Evolutionary conservation across 225 moss, liverwort and hornwort genomes (phyloP).

Genomic region (Bryoerythrophyllum caledonicum): DNA sequence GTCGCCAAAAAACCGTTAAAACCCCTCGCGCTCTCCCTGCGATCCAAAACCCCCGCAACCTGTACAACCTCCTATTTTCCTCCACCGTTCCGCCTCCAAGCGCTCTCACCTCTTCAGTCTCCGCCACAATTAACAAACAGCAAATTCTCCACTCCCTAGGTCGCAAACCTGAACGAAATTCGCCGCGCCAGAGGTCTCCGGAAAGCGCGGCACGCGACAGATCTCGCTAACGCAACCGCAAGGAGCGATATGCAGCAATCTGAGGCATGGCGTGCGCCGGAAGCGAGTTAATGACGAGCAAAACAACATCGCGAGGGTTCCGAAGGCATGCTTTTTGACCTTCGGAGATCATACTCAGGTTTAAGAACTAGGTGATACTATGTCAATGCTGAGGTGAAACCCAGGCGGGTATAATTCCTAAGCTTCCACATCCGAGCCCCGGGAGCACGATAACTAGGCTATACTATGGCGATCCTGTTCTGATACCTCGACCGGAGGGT

Average conservation of each 20-base stretch:
- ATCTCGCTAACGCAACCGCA: constrained; percentile 13
- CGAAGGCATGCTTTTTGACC: neutral
- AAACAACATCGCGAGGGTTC: constrained; percentile 11
- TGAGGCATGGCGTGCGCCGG: constrained; percentile 22
- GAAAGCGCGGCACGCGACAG: neutral
- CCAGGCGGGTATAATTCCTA: neutral
- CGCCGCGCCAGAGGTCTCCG: neutral
- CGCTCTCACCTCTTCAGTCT: constrained; percentile 41
- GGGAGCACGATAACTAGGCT: neutral
- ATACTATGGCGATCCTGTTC: accelerated
- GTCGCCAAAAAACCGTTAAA: neutral
- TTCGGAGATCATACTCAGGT: neutral
- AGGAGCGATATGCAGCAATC: constrained; percentile 23
- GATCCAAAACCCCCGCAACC: constrained; percentile 22
- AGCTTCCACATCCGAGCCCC: no score
- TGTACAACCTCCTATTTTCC: neutral
- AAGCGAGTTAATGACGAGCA: constrained; percentile 20
- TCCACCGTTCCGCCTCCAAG: constrained; percentile 21
- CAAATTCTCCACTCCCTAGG: constrained; percentile 9
- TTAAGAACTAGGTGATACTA: no score
- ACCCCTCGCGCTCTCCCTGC: neutral
- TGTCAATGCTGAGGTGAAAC: neutral
- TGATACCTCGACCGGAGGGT: neutral
- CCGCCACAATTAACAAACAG: constrained; percentile 8
- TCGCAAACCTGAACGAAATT: constrained; percentile 16